Evolutionary conservation across 352 stramenopile species (phyloP).

Genomic region (Phytopythium boreale): DNA sequence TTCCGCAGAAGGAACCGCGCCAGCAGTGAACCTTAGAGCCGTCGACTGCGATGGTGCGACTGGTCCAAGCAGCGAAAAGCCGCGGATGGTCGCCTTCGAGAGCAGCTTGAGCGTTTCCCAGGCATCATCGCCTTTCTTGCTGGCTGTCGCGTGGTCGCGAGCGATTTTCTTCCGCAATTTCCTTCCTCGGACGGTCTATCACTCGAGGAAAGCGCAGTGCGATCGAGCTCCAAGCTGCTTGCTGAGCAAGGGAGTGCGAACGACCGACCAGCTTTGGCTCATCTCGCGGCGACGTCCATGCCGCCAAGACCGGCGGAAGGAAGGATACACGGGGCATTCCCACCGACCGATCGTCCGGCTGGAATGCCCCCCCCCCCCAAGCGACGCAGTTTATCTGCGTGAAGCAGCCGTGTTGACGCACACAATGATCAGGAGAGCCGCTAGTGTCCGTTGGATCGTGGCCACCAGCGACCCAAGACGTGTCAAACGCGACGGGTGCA

Average conservation of each 20-base stretch:
- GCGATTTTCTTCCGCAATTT: background rate
- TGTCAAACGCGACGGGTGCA: no score
- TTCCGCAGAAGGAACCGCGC: background rate
- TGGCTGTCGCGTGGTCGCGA: no score
- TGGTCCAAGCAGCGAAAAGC: background rate
- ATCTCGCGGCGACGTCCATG: no score
- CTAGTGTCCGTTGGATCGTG: background rate
- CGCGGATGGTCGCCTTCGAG: background rate
- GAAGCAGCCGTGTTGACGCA: background rate
- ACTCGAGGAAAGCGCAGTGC: no score
- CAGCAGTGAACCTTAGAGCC: background rate
- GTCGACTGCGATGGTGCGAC: background rate
- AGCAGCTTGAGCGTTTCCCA: background rate
- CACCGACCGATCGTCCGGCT: background rate
- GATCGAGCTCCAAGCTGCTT: no score
- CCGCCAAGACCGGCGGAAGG: background rate
- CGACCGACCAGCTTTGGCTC: no score
- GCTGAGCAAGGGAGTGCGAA: no score
- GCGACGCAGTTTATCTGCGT: no score
- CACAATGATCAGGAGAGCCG: background rate
- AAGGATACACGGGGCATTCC: background rate
- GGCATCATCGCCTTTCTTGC: background rate
- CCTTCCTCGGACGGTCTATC: background rate
- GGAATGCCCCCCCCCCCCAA: no score
- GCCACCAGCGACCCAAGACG: no score